Evolutionary conservation across 192 early-diverging fungal genomes (phyloP), one percentile per base, ranked within the genome.

Genomic region (Dissophora ornata): DNA sequence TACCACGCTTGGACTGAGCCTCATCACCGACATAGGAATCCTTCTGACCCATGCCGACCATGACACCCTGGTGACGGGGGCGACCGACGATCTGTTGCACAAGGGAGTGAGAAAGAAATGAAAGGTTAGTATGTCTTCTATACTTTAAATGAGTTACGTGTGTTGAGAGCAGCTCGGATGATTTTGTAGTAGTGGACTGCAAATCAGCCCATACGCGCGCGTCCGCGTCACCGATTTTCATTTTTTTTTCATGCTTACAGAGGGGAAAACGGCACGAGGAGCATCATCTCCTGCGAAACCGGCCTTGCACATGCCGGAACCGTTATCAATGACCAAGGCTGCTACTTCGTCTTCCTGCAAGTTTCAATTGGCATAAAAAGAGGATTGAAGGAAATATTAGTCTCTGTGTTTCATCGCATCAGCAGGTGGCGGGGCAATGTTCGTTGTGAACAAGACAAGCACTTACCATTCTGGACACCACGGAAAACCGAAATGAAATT

Each of bases 231-330:
- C 6, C 7, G 36, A 9, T 9, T 38, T 38, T 38, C 36, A 24
- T 33, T n/a, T 22, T 19, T 56, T 56, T 3, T 40, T 19, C 26
- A 30, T 25, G n/a, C 71, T 67, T 77, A 77, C 71, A 56, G 63
- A 67, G 50, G 71, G 71, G 71, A 77, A 77, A 36, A 93, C 95
- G 71, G 93, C 93, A 71, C 92, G 92, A 42, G 93, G 93, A 47
- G 93, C 93, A 64, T 95, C 93, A 84, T 95, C 93, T 70, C 93
- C 93, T 79, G 93, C 93, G 81, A 95, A 95, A 78, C 93, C 93
- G 84, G 93, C 93, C 87, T 95, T 95, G 88, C 93, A 95, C 93
- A 95, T 95, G 82, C 94, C 92, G 81, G 94, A 95, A 82, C 94
- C 93, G 82, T 94, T 94, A 83, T 95, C 93, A 73, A 95, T 93